Base-by-base conservation (phyloP, 2,329 filamentous ascomycete genomes). In the Thelonectria olida region DNA sequence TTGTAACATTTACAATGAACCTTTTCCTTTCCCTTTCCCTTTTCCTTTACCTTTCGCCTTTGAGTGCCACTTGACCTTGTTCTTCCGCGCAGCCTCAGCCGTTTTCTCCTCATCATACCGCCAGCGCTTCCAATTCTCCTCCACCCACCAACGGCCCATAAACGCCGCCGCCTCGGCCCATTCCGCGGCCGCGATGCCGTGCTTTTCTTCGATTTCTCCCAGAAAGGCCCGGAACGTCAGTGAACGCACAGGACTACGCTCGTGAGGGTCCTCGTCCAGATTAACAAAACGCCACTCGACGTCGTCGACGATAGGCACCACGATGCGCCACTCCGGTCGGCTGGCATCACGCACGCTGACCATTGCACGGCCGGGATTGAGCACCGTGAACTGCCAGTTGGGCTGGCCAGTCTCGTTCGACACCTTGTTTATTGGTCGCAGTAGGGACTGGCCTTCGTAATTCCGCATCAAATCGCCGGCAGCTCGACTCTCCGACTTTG, bases 231-330 rank as follows among this genome's bases (percentile, higher is more conserved):
- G 31, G 25, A 67, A 70, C 8, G 61, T 63, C 50, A 72, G 69
- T 9, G 62, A 57, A 12, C 63, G 34, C 15, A 70, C 53, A 1
- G 62, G 56, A 9, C 62, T 41, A 28, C 55, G 31, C 34, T 73
- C 71, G 19, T 66, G 61, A 7, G 66, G 63, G 47, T 73, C 69
- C 1, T 45, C 22, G 1, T 48, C 39, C 23, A 67, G 42, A 27
- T 72, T 58, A 19, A 66, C 70, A 44, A 73, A 71, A 7, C 72
- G 68, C 70, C 70, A 73, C 38, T 68, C 69, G 3, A 68, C 62
- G 25, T 72, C 67, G 7, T 64, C 62, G 3, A 71, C 62, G 22
- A 71, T 63, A 2, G 72, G 72, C 17, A 73, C 63, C 5, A 71
- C 71, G 6, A 73, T 54, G 20, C 69, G 66, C 64, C 68, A 71